Evolutionary conservation across 345 rosid genomes (phyloP), one percentile per base, ranked within the genome.

Genomic region (Kernera saxatilis): DNA sequence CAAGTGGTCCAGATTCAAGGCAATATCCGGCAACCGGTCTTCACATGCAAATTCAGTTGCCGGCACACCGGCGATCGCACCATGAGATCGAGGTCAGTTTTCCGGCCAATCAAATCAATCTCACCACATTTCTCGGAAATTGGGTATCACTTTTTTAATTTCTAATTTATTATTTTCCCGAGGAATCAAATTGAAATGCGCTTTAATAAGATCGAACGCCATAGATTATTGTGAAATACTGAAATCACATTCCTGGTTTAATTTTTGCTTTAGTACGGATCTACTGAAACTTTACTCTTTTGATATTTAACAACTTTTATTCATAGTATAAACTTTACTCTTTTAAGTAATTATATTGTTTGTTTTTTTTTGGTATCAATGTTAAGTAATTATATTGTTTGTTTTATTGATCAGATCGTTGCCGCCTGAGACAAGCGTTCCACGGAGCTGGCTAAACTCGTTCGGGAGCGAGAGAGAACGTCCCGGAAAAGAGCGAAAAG

Each of bases 1-100:
- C 98, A 90, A 68, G 92, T 93, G 44, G 87, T 90, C 56, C 97
- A 86, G 79, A 87, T 93, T 72, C 94, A 80, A 75, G 98, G 96
- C 12, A 87, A 74, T 62, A 86, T 91, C 45, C 69, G 87, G 8
- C 98, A 93, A 55, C 98, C 98, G 2, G 98, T 93, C 51, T 93
- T 93, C 80, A 87, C 97, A 44, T 93, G 98, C 86, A 84, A 87
- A 69, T 93, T 93, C 90, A 88, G 86, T 74, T 85, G 88, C 61
- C 82, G 96, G 70, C 82, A 63, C 76, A 79, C 87, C 44, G 84
- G 87, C 5, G 94, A 87, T 79, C 87, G 91, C 11, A 81, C 77
- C 71, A 89, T 81, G 53, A 73, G 87, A 64, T 81, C 97, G 62
- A 87, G 94, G 98, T 93, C 27, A 43, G 87, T 79, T 50, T 54